These are phyloP conservation scores for Podosphaera aphanis DNA, from an alignment of 2,329 filamentous ascomycete genomes.

Conservation along the genomic window DNA sequence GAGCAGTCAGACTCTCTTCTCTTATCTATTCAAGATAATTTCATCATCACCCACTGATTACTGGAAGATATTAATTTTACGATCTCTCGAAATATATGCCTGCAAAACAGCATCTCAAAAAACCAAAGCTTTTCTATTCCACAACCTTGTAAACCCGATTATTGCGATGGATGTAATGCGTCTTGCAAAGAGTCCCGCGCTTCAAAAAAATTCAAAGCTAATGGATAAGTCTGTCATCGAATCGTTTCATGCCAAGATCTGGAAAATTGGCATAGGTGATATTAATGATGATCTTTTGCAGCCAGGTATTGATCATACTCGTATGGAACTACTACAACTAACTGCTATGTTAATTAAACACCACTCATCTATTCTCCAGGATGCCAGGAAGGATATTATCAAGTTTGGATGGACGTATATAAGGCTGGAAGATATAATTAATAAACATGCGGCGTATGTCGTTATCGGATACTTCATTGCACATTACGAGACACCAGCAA, in stretches of 20 bases:
- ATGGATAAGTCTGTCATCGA: conserved; percentile 78
- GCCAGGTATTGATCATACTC: conserved; percentile 76
- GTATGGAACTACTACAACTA: conserved; percentile 87
- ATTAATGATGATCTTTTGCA: conserved; percentile 62
- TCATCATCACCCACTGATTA: conserved; percentile 66
- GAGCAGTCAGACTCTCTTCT: conserved; percentile 47
- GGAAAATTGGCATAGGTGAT: conserved; percentile 72
- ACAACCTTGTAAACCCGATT: conserved; percentile 84
- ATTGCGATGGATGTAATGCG: conserved; percentile 89
- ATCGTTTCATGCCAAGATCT: conserved; percentile 74
- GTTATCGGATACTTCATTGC: conserved; percentile 95
- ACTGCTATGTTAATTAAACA: conserved; percentile 93
- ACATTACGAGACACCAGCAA: conserved; percentile 83
- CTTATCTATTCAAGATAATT: conserved; percentile 77
- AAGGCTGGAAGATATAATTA: conserved; percentile 92
- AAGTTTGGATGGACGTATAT: conserved; percentile 99
- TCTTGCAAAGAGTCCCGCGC: conserved; percentile 38
- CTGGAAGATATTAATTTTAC: conserved; percentile 58
- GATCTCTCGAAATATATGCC: conserved; percentile 72
- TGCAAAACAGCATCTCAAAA: conserved; percentile 59
- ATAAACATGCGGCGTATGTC: conserved; percentile 94
- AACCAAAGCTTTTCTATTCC: conserved; percentile 79
- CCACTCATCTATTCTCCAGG: conserved; percentile 66
- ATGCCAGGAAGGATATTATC: conserved; percentile 90
- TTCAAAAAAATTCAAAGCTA: conserved; percentile 39